Evolutionary conservation across 2,329 filamentous ascomycete species (phyloP).

Genomic region (Beauveria pseudobassiana): DNA sequence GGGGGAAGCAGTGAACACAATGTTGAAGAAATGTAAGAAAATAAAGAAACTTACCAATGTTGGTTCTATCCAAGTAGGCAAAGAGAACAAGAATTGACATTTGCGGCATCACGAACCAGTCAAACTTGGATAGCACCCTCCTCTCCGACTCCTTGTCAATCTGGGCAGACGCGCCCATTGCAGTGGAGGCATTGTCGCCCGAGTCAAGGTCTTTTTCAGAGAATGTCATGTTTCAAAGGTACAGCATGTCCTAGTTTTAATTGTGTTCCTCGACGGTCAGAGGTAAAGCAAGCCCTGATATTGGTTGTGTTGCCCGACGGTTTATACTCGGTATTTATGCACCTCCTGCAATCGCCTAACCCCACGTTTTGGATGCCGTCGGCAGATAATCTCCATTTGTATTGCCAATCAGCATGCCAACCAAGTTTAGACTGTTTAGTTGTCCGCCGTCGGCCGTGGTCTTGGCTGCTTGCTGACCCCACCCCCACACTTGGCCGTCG

Average conservation of each 20-base stretch:
- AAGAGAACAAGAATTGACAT: slow-evolving; percentile 19
- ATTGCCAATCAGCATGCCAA: not conserved
- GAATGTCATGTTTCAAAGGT: not conserved
- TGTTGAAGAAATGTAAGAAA: no score
- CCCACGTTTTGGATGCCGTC: slow-evolving; percentile 10
- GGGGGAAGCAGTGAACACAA: not conserved
- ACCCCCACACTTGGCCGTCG: slow-evolving; percentile 18
- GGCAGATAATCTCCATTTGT: not conserved
- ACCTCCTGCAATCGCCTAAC: not conserved
- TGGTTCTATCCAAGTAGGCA: slow-evolving; percentile 21
- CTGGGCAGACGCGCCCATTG: not conserved
- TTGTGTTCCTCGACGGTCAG: not conserved
- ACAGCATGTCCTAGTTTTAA: not conserved
- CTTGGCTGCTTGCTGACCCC: slow-evolving; percentile 27
- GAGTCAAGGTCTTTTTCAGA: slow-evolving; percentile 5
- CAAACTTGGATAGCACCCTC: slow-evolving; percentile 19
- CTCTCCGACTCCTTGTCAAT: slow-evolving; percentile 2
- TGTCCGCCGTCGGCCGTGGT: slow-evolving; percentile 7
- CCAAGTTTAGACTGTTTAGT: not conserved
- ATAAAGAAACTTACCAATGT: slow-evolving; percentile 14
- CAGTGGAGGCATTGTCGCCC: slow-evolving; percentile 3
- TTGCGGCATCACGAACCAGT: slow-evolving; percentile 22
- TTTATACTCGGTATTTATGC: slow-evolving; percentile 1
- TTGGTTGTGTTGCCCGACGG: not conserved
- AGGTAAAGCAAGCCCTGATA: not conserved